phyloP scores from a whole-genome alignment of 2,329 filamentous ascomycete genomes.

The Penicillium sp. region DNA sequence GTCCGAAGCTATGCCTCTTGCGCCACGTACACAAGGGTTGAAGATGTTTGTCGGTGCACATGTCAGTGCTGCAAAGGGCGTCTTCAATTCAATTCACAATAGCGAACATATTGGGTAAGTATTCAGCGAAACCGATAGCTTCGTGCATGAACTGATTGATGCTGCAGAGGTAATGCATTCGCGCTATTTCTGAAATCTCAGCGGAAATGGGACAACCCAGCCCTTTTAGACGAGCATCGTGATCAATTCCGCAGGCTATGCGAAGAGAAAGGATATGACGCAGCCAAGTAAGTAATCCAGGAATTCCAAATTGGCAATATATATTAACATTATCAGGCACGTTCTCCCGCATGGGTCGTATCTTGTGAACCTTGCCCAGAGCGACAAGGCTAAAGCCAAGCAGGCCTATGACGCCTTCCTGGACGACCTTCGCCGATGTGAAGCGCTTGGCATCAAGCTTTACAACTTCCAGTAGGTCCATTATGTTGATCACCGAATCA shows the following conservation, averaged over 20 bases:
- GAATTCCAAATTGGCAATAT: not conserved
- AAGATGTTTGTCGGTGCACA: constrained; percentile 90
- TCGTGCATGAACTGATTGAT: not conserved
- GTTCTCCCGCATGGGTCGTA: constrained; percentile 93
- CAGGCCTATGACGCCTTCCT: constrained; percentile 86
- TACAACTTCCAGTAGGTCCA: constrained; percentile 83
- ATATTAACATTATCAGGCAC: constrained; percentile 46
- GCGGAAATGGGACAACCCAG: constrained; percentile 87
- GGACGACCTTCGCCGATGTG: constrained; percentile 84
- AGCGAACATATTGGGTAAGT: constrained; percentile 68
- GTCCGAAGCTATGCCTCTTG: constrained; percentile 61
- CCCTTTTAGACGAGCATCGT: constrained; percentile 67
- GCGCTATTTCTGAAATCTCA: constrained; percentile 96
- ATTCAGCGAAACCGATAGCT: not conserved
- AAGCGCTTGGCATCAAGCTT: constrained; percentile 79
- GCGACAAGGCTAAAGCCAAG: constrained; percentile 73
- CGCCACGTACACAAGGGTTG: constrained; percentile 67
- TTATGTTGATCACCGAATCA: not conserved
- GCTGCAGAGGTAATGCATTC: constrained; percentile 76
- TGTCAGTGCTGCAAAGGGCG: constrained; percentile 79
- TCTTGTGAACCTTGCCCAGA: constrained; percentile 90
- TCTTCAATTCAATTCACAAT: constrained; percentile 84
- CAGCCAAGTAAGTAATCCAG: constrained; percentile 48
- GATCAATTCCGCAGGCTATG: constrained; percentile 70
- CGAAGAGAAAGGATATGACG: constrained; percentile 69